Base-by-base conservation (phyloP, 1,139 yeast genomes). In the Suhomyces chickasaworum region DNA sequence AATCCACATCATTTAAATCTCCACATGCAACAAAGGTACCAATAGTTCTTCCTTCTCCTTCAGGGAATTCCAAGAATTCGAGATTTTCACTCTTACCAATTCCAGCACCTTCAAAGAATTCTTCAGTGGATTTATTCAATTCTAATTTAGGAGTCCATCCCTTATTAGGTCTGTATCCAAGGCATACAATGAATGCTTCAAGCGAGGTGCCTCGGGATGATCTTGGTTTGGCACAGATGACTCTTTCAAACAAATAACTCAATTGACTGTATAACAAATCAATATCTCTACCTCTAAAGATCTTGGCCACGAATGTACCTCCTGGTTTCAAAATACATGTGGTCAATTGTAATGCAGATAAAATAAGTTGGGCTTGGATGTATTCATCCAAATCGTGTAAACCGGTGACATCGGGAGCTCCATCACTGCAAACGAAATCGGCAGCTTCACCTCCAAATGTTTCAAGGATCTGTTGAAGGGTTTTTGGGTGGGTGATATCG, bases 351-450 rank as follows among this genome's bases (percentile, higher is more conserved):
- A 93, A 71, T 1, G 99, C 99, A 33, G 97, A 84, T 53, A 90
- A 73, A 42, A 95, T 87, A 50, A 93, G 74, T 63, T 93, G 99
- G 1, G 96, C 97, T 68, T 93, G 99, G 46, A 93, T 88, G 61
- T 91, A 93, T 64, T 93, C 99, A 65, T 93, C 99, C 51, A 93
- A 73, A 66, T 95, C 99, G 63, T 95, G 99, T 45, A 93, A 68
- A 1, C 99, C 99, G 0, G 99, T 95, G 21, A 93, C 99, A 68
- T 93, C 99, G 1, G 99, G 99, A 0, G 99, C 99, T 44, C 99
- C 99, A 65, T 93, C 99, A 54, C 95, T 86, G 58, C 97, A 89
- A 1, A 93, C 97, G 61, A 93, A 86, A 64, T 93, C 99, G 0
- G 98, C 98, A 43, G 87, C 84, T 56, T 88, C 89, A 37, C 97